Base-by-base conservation (phyloP, 495 filamentous ascomycete species). In the Hypoxylon rickii region DNA sequence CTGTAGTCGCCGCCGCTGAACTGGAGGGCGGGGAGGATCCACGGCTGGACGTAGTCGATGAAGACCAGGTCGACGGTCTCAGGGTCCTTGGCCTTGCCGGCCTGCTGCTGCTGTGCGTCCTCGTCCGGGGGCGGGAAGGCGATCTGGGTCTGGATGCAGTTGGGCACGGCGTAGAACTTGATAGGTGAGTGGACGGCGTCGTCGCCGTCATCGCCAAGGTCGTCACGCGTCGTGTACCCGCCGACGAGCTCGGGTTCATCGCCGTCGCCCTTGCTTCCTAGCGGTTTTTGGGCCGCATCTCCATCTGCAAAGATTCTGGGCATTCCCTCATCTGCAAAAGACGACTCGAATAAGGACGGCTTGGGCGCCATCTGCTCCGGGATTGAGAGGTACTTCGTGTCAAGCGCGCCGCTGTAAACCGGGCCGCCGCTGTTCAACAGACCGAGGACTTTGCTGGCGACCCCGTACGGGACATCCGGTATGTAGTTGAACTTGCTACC, bases 171-270 rank as follows among this genome's bases (percentile, higher is more conserved):
- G 69, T 94, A 92, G 67, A 89, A 90, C 19, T 79, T 70, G 33
- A 97, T 86, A 4, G 79, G 77, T 0, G 80, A 73, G 63, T 97
- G 94, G 1, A 96, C 60, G 0, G 93, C 92, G 67, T 98, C 94
- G 67, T 98, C 94, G 42, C 94, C 95, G 57, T 94, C 87, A n/a
- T 74, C 67, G 34, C 93, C 90, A 1, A 81, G 84, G 62, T 92
- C 93, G 68, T 98, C 94, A 32, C 73, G 74, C 10, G 94, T 98
- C 0, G 89, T 96, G 73, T 98, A 97, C 1, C 94, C 94, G 4
- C 87, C 85, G 17, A 85, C 67, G 0, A 90, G 70, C 24, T 76
- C 66, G 4, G 72, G 73, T 19, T 70, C 47, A 11, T 67, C 53
- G 8, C 20, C 63, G 17, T 46, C 41, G 24, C 12, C 34, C 1